A percentile compares a stretch with the other conserved stretches of the same genome.
Evolutionary conservation across 352 stramenopile species (phyloP).

Genomic region (Globisporangium spiculum): DNA sequence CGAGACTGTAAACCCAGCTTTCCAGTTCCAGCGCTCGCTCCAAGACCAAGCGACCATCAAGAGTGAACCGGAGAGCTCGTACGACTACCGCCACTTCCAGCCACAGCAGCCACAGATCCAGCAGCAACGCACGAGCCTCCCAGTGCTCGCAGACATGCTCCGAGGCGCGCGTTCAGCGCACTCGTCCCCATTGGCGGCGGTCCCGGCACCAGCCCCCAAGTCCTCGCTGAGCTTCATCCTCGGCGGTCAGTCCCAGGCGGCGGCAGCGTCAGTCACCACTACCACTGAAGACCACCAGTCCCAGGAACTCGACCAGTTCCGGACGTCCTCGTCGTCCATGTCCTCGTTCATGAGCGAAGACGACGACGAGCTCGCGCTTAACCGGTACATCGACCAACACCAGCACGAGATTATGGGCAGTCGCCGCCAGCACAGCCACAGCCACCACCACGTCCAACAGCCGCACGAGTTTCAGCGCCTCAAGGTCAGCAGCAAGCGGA

Average conservation of each 20-base stretch:
- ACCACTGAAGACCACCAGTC: neutral
- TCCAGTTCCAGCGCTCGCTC: neutral
- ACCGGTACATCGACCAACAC: constrained; percentile 2
- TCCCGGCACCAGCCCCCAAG: neutral
- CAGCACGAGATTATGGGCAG: neutral
- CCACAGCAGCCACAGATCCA: neutral
- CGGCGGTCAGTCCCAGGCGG: neutral
- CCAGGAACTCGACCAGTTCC: neutral
- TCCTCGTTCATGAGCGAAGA: constrained; percentile 12
- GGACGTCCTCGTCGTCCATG: constrained; percentile 1
- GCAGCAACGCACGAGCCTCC: constrained; percentile 7
- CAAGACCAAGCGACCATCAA: constrained; percentile 1
- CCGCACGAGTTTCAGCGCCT: neutral
- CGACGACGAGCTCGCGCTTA: constrained; percentile 8
- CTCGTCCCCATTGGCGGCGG: neutral
- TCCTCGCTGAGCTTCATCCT: constrained; percentile 16
- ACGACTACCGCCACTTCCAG: neutral
- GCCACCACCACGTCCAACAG: neutral
- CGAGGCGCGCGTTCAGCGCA: neutral
- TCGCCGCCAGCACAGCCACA: neutral
- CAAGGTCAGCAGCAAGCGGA: constrained; percentile 6
- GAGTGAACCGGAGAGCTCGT: constrained; percentile 5
- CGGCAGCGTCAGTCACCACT: neutral
- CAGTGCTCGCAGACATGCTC: constrained; percentile 8
- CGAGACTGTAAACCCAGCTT: neutral